These are phyloP conservation scores for Myxozyma sirexii DNA, from an alignment of 805 yeast genomes.

Conservation along the genomic window DNA sequence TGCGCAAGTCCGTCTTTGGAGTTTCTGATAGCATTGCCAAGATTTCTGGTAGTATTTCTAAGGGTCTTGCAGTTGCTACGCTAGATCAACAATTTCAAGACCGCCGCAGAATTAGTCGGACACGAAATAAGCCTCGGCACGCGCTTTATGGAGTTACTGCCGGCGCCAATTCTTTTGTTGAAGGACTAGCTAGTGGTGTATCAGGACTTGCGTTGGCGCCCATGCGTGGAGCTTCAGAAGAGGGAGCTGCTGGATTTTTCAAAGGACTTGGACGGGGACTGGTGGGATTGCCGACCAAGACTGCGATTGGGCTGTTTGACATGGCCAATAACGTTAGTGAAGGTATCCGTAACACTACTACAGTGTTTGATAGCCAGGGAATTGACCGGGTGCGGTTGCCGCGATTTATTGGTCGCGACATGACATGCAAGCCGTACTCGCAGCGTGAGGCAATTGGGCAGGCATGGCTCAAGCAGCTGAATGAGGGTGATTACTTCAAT, in stretches of 20 bases:
- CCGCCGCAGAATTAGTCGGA: conserved; percentile 69
- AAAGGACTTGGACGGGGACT: conserved; percentile 93
- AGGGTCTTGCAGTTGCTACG: conserved; percentile 88
- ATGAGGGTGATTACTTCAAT: conserved; percentile 72
- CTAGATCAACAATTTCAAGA: conserved; percentile 85
- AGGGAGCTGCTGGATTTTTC: conserved; percentile 89
- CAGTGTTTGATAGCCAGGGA: conserved; percentile 79
- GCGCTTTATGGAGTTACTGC: conserved; percentile 80
- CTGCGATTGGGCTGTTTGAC: conserved; percentile 93
- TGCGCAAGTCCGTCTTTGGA: conserved; percentile 94
- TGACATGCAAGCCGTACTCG: conserved; percentile 72
- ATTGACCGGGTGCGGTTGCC: conserved; percentile 83
- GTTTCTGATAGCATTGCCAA: conserved; percentile 91
- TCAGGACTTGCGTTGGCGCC: conserved; percentile 92
- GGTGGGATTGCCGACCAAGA: conserved; percentile 94
- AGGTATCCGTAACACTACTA: conserved; percentile 90
- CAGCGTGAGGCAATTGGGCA: conserved; percentile 92
- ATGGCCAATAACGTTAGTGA: conserved; percentile 90
- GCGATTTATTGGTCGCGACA: conserved; percentile 69
- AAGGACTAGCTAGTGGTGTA: conserved; percentile 83
- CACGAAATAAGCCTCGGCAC: conserved; percentile 79
- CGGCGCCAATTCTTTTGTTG: conserved; percentile 88
- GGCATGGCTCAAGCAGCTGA: conserved; percentile 80
- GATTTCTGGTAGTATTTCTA: conserved; percentile 90
- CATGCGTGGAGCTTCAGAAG: conserved; percentile 81